Base-by-base conservation (phyloP, 169 alveolate genomes). In the Blepharisma undulans region DNA sequence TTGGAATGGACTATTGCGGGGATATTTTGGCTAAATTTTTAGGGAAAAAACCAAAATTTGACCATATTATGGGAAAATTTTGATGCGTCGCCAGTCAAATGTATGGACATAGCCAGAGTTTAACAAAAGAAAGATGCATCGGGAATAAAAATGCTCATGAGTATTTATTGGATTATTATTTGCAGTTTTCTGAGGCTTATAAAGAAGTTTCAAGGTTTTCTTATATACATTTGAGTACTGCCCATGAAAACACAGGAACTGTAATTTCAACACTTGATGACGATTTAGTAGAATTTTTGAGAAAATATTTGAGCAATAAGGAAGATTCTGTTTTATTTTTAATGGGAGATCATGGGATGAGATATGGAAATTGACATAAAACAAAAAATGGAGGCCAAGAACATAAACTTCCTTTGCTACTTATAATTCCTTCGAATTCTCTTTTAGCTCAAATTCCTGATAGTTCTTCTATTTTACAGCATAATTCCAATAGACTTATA, bases 321-420 rank as follows among this genome's bases (percentile, higher is more conserved):
- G 80, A 72, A 25, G 80, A 72, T 5, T 29, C 33, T 25, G 80
- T 72, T 29, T 25, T 84, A 29, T 84, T 84, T 25, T 30, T 84
- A 84, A 48, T 32, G 33, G 89, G 89, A 25, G 89, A 84, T 30
- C 89, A 84, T 59, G 89, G 89, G 16, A 84, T 84, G 89, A 16
- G 89, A 48, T 84, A 84, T 59, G 89, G 89, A 19, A 25, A 72
- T 21, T 74, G 85, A 33, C 33, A 22, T 33, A 72, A 72, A 22
- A 29, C n/a, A 7, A 27, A 29, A n/a, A 25, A 76, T 25, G 92
- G 82, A 34, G 27, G 21, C 59, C 85, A 76, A 22, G 92, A 88
- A 59, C 87, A 76, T n/a, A 88, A 88, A 30, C 76, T 88, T 27
- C 92, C 92, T 32, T 21, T 76, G 77, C 48, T 76, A 7, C 22